These are phyloP conservation scores for Aspergillus heteromorphus DNA, from an alignment of 495 filamentous ascomycete species.

Conservation along the genomic window DNA sequence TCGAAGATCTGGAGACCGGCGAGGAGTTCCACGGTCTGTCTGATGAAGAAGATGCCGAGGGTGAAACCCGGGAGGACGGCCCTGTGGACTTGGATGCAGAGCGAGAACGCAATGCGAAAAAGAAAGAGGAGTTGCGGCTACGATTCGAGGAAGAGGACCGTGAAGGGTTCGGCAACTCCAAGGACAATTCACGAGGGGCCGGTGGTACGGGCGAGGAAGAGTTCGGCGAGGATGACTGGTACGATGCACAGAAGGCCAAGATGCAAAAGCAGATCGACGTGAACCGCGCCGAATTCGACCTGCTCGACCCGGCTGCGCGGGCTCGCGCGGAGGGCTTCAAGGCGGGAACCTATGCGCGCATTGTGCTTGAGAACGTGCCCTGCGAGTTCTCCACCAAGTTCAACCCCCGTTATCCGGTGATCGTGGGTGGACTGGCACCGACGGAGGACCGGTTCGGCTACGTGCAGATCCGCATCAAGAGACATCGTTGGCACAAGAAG, in stretches of 20 bases:
- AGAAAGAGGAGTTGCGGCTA: slow-evolving; percentile 89
- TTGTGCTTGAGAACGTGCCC: slow-evolving; percentile 81
- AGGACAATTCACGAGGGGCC: slow-evolving; percentile 60
- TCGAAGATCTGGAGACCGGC: slow-evolving; percentile 82
- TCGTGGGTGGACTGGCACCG: slow-evolving; percentile 82
- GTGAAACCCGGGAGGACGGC: slow-evolving; percentile 27
- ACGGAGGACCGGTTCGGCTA: slow-evolving; percentile 95
- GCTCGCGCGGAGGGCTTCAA: slow-evolving; percentile 80
- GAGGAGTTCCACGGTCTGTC: slow-evolving; percentile 49
- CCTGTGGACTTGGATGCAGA: slow-evolving; percentile 65
- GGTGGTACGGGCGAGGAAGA: slow-evolving; percentile 57
- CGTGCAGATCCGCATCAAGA: slow-evolving; percentile 91
- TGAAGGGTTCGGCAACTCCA: slow-evolving; percentile 86
- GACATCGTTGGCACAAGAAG: slow-evolving; percentile 98
- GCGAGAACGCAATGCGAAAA: slow-evolving; percentile 80
- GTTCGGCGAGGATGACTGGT: slow-evolving; percentile 98
- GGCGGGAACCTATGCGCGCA: slow-evolving; percentile 90
- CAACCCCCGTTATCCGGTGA: slow-evolving; percentile 75
- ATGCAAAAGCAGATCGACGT: slow-evolving; percentile 92
- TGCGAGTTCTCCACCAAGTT: slow-evolving; percentile 90
- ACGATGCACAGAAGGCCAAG: slow-evolving; percentile 90
- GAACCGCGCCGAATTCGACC: slow-evolving; percentile 87
- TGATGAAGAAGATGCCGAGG: slow-evolving; percentile 38
- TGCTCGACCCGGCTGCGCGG: slow-evolving; percentile 73
- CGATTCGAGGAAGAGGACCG: slow-evolving; percentile 96